These are phyloP conservation scores for Cyberlindnera americana DNA, from an alignment of 805 yeast species.

Conservation along the genomic window DNA sequence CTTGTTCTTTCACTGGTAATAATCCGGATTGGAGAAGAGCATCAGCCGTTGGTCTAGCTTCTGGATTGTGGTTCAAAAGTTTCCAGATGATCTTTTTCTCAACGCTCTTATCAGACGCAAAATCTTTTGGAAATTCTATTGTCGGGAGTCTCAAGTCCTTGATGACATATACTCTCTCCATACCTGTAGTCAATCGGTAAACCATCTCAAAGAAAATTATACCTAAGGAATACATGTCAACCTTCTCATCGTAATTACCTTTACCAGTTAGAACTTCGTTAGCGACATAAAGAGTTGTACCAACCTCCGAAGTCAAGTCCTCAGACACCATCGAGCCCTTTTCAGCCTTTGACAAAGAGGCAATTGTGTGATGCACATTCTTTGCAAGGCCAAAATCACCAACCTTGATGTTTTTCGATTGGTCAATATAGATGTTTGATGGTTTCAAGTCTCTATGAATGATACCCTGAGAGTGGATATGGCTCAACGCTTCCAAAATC, in stretches of 20 bases:
- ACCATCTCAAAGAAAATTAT: conserved; percentile 95
- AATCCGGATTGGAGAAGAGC: conserved; percentile 74
- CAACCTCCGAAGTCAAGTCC: conserved; percentile 88
- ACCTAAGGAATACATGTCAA: conserved; percentile 94
- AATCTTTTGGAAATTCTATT: conserved; percentile 70
- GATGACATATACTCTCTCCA: conserved; percentile 85
- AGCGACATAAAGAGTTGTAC: conserved; percentile 92
- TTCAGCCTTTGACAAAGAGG: conserved; percentile 26
- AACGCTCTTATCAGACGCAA: conserved; percentile 45
- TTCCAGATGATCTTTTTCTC: conserved; percentile 67
- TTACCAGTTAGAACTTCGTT: conserved; percentile 74
- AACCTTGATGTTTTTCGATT: conserved; percentile 80
- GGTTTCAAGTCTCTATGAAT: conserved; percentile 96
- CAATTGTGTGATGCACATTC: conserved; percentile 58
- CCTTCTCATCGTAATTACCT: conserved; percentile 84
- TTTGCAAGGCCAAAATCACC: conserved; percentile 98
- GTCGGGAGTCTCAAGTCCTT: conserved; percentile 54
- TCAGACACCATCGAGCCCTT: conserved; percentile 38
- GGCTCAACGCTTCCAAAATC: conserved; percentile 81
- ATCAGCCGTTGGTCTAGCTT: conserved; percentile 73
- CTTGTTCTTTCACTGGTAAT: conserved; percentile 86
- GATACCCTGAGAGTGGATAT: conserved; percentile 90
- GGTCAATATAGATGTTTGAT: conserved; percentile 91
- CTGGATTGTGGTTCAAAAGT: conserved; percentile 77
- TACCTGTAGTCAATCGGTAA: conserved; percentile 77